These are phyloP conservation scores for Dianthus caryophyllus DNA, from an alignment of 148 eudicot genomes.

Conservation along the genomic window DNA sequence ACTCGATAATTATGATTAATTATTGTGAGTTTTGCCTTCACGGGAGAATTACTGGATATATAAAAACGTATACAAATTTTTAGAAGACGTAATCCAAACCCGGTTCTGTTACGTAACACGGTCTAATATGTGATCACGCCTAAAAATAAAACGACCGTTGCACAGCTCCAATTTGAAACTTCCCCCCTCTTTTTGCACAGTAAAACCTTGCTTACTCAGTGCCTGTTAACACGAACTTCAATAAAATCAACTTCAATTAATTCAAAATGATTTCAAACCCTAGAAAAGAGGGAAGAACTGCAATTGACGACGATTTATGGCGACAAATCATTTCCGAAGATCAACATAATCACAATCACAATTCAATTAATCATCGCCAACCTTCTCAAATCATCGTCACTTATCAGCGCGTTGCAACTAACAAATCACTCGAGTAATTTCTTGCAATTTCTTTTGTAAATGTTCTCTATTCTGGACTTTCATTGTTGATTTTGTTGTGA, in stretches of 20 bases:
- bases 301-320: slow-evolving; percentile 22
- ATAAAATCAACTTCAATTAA: not conserved
- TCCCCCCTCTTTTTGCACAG: not conserved
- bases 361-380: not conserved
- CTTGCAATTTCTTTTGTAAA: not conserved
- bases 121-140: too few relatives aligned
- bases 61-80: too few relatives aligned
- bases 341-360: slow-evolving; percentile 10
- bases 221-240: not conserved
- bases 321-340: slow-evolving; percentile 17
- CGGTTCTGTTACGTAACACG: too few relatives aligned
- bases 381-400: slow-evolving; percentile 23
- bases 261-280: slow-evolving; percentile 25
- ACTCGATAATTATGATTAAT: too few relatives aligned
- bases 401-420: slow-evolving; percentile 5
- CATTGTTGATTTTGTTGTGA: too few relatives aligned
- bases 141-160: too few relatives aligned
- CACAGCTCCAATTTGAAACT: slow-evolving; percentile 8
- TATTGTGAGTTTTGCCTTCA: too few relatives aligned
- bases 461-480: too few relatives aligned
- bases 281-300: slow-evolving; percentile 21
- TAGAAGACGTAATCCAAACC: too few relatives aligned
- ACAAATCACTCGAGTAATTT: slow-evolving; percentile 11
- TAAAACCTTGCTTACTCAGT: not conserved
- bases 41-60: too few relatives aligned